Evolutionary conservation across 2,329 filamentous ascomycete species (phyloP).

Genomic region (Alternaria sp.): DNA sequence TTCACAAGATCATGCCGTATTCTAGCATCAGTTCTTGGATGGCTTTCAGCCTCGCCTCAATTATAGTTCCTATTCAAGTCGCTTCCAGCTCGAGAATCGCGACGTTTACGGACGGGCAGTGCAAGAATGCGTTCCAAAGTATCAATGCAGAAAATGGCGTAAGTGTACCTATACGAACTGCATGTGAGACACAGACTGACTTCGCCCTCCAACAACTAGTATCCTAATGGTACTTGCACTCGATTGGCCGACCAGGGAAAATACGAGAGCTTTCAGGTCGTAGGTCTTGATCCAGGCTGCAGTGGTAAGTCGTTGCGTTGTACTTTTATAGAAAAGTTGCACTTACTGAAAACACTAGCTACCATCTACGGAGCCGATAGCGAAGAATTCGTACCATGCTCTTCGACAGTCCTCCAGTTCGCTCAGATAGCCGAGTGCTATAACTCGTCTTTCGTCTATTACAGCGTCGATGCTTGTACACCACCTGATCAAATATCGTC

Average conservation of each 20-base stretch:
- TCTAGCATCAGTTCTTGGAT: not conserved
- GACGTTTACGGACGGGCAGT: constrained; percentile 5
- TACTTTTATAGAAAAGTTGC: not conserved
- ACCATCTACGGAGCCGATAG: constrained; percentile 3
- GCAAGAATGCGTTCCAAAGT: constrained; percentile 5
- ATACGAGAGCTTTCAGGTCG: constrained; percentile 9
- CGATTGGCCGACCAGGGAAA: not conserved
- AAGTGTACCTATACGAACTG: not conserved
- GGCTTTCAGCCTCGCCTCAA: not conserved
- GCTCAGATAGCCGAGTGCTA: constrained; percentile 2
- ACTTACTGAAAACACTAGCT: not conserved
- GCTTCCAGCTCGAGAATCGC: constrained; percentile 1
- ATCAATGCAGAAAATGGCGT: constrained; percentile 9
- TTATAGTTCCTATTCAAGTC: not conserved
- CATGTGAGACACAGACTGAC: not conserved
- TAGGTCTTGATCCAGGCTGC: constrained; percentile 7
- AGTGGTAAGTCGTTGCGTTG: constrained; percentile 1
- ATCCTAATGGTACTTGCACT: constrained; percentile 4
- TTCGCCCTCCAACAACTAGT: not conserved
- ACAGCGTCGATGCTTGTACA: constrained; percentile 9
- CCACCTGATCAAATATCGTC: constrained; percentile 2
- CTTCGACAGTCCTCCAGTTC: constrained; percentile 8
- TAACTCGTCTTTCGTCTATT: constrained; percentile 13
- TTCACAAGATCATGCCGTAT: not conserved
- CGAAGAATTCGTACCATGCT: constrained; percentile 4